These are phyloP conservation scores for Uncinocarpus reesii DNA, from an alignment of 2,329 filamentous ascomycete genomes.

Conservation along the genomic window DNA sequence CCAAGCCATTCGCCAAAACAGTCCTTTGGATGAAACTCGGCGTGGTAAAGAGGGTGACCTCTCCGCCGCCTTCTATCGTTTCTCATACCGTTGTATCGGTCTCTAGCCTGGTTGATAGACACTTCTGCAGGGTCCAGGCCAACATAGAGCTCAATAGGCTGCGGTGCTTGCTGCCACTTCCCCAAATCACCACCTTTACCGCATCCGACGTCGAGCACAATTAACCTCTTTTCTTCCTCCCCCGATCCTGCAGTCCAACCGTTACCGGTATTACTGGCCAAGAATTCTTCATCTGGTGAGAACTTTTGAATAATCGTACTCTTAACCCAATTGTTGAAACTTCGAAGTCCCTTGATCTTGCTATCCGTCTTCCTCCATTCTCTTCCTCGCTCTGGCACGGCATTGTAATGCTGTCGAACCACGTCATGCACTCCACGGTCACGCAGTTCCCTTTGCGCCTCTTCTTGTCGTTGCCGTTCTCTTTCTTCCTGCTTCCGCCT, in stretches of 20 bases:
- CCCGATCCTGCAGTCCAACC: conserved; percentile 35
- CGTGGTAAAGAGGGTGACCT: conserved; percentile 60
- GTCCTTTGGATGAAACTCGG: conserved; percentile 80
- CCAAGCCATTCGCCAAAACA: conserved; percentile 79
- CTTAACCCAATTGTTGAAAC: conserved; percentile 99
- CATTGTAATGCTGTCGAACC: conserved; percentile 90
- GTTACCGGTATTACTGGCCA: conserved; percentile 41
- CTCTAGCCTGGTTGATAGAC: conserved; percentile 79
- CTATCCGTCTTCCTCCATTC: conserved; percentile 93
- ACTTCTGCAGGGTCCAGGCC: conserved; percentile 88
- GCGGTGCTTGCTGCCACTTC: conserved; percentile 94
- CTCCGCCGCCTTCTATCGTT: conserved; percentile 43
- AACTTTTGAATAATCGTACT: conserved; percentile 96
- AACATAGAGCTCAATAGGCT: conserved; percentile 83
- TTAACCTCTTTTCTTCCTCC: conserved; percentile 46
- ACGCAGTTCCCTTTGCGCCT: conserved; percentile 28
- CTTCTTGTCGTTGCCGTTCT: conserved; percentile 33
- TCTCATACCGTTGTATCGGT: conserved; percentile 67
- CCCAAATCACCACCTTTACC: conserved; percentile 91
- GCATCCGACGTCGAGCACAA: conserved; percentile 88
- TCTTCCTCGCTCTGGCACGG: conserved; percentile 80
- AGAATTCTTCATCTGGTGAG: conserved; percentile 65
- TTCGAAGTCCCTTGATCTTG: conserved; percentile 85
- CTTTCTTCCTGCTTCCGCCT: conserved; percentile 37
- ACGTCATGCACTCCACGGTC: conserved; percentile 65